Evolutionary conservation across 495 filamentous ascomycete genomes (phyloP).

Genomic region (Tuber umbilicatum): DNA sequence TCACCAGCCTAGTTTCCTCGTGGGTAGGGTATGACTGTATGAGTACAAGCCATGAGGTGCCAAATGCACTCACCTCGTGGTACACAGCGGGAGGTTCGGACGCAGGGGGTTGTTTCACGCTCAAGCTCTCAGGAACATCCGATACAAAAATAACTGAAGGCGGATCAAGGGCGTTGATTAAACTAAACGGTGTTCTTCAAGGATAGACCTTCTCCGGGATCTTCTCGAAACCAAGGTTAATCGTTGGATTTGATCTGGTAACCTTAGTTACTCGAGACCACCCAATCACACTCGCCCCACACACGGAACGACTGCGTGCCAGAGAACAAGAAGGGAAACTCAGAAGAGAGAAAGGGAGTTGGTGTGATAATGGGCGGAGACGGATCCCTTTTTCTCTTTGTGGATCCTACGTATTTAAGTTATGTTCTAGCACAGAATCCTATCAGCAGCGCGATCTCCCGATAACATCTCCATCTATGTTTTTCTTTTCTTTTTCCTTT

Average conservation of each 20-base stretch:
- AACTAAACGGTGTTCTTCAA: neutral
- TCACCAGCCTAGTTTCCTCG: too few relatives aligned
- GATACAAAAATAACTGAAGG: neutral
- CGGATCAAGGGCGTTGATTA: neutral
- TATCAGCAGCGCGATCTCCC: neutral
- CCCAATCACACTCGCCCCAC: neutral
- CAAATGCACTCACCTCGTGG: constrained; percentile 25
- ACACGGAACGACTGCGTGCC: neutral
- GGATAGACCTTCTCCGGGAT: neutral
- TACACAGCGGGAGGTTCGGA: constrained; percentile 30
- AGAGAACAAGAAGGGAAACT: neutral
- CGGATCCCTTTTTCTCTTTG: neutral
- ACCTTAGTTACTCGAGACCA: neutral
- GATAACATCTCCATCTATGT: neutral
- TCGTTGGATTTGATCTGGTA: neutral
- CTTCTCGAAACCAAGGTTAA: neutral
- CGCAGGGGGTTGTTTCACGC: constrained; percentile 37
- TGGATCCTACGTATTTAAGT: neutral
- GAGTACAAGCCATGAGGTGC: constrained; percentile 8
- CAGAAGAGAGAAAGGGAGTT: neutral
- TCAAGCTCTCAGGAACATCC: constrained; percentile 18
- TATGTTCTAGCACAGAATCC: neutral
- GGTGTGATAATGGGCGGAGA: neutral
- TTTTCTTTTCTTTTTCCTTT: neutral
- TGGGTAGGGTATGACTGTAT: too few relatives aligned